Evolutionary conservation across 495 filamentous ascomycete species (phyloP), one percentile per base, ranked within the genome.

Genomic region (Pseudoneurospora amorphoporcata): DNA sequence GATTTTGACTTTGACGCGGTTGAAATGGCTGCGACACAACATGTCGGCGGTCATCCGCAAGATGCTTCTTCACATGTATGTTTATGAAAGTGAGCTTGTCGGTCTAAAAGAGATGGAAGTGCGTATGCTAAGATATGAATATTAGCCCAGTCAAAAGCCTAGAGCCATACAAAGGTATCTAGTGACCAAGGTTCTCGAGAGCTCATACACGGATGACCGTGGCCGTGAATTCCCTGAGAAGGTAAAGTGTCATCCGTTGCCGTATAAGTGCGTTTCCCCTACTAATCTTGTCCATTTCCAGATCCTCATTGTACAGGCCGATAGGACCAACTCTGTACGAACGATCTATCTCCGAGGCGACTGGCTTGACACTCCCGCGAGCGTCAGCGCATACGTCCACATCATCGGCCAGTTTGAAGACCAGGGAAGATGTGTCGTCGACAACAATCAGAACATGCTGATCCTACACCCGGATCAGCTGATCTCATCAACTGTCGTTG

Each of bases 401-500:
- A 81, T 97, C 70, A 91, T 97, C 71, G 94, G 94, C n/a, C 82
- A 88, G 23, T 96, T 97, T 76, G 83, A 90, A 70, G 73, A 83
- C 5, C 82, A 81, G 12, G 91, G 91, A 7, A 90, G 89, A 79
- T 87, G 93, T 73, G 84, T 97, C 69, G 82, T 90, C 71, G 90
- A 94, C 79, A 92, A 97, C 78, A 81, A 84, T 35, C 84, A 90
- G 70, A 92, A 97, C 76, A 91, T 97, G 83, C 82, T 99, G 43
- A 95, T 99, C 75, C 85, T 99, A 14, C 94, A 99, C 79, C 95
- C 95, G 3, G 95, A 99, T 80, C 94, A 97, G 82, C 87, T 99
- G 32, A 90, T 99, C 69, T 98, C 95, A 12, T 91, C 95, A 3
- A 97, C 94, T 8, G 92, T 95, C 9, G 91, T 99, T 40, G 95